Percentiles rank a stretch among this genome's conserved stretches.
Evolutionary conservation across 2,329 filamentous ascomycete genomes (phyloP).

Genomic region (Zymoseptoria brevis): DNA sequence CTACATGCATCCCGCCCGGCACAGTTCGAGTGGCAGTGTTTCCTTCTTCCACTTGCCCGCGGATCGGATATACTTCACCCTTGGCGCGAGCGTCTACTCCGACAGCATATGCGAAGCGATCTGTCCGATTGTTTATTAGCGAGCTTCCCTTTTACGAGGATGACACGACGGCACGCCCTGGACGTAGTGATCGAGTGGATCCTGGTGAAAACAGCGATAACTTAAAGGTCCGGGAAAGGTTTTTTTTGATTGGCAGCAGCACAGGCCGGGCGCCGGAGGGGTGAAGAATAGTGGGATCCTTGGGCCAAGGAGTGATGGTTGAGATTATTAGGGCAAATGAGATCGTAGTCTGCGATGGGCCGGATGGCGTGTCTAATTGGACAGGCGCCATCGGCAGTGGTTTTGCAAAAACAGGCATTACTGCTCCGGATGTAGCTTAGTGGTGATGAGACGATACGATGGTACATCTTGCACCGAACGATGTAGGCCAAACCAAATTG

Average conservation of each 20-base stretch:
- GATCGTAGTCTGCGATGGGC: neutral
- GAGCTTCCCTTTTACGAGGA: neutral
- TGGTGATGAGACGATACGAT: neutral
- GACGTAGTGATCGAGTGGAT: neutral
- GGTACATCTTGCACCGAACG: neutral
- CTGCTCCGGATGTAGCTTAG: neutral
- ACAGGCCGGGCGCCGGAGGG: neutral
- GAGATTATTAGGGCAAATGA: neutral
- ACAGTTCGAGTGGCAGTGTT: neutral
- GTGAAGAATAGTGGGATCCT: neutral
- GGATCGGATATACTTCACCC: neutral
- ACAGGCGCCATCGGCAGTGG: neutral
- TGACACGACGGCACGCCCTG: neutral
- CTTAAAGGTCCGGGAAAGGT: neutral
- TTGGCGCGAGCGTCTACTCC: neutral
- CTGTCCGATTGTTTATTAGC: neutral
- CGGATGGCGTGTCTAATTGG: neutral
- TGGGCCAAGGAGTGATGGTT: neutral
- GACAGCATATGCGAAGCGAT: neutral
- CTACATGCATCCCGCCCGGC: neutral
- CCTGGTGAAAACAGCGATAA: neutral
- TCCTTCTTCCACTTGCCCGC: neutral
- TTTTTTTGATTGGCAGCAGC: neutral
- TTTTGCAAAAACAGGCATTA: neutral
- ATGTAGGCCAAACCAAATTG: neutral